Evolutionary conservation across 495 filamentous ascomycete genomes (phyloP).

Genomic region (Podospora conica): DNA sequence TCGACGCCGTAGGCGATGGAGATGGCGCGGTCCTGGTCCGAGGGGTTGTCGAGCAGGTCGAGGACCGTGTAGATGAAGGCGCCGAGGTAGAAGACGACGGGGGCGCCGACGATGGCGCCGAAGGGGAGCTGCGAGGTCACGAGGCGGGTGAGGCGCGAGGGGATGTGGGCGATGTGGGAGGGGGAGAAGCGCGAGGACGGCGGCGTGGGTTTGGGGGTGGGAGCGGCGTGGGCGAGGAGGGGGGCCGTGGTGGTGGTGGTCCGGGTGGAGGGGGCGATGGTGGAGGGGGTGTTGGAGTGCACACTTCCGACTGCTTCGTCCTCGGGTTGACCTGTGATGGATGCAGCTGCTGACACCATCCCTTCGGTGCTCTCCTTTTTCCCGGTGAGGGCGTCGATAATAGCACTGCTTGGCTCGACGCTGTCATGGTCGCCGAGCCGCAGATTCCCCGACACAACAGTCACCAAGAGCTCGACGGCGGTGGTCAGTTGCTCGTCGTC

Average conservation of each 20-base stretch:
- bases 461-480: not conserved
- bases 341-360: not conserved
- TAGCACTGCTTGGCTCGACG: not conserved
- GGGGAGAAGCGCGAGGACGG: not conserved
- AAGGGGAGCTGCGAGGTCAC: conserved; percentile 25
- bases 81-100: conserved; percentile 43
- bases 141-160: not conserved
- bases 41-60: conserved; percentile 28
- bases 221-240: not conserved
- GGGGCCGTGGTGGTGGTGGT: no score
- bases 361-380: not conserved
- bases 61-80: conserved; percentile 38
- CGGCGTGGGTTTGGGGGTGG: not conserved
- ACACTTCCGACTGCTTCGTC: not conserved
- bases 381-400: not conserved
- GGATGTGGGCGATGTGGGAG: not conserved
- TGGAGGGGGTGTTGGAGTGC: not conserved
- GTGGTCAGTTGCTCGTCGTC: not conserved
- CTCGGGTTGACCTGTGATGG: not conserved
- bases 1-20: conserved; percentile 41
- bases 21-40: conserved; percentile 38
- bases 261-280: no score
- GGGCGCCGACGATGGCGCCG: conserved; percentile 42
- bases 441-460: not conserved
- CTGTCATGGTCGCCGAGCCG: not conserved